A percentile compares a stretch with the other conserved stretches of the same genome.
Conservation (phyloP, 805 yeast genomes). For the Starmerella etchellsii region DNA sequence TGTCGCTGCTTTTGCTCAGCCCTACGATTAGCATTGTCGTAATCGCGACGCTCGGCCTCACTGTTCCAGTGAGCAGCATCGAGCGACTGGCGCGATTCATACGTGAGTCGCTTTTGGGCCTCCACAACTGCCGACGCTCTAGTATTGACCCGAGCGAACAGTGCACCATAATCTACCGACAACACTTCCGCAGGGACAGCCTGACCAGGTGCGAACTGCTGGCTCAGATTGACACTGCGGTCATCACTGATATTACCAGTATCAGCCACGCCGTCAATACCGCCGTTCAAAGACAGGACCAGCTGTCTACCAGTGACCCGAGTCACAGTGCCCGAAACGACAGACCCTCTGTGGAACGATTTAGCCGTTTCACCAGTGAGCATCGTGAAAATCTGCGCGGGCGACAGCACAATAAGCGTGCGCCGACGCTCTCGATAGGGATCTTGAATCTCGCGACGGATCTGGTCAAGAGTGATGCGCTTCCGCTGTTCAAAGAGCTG, state of each 20-base stretch:
- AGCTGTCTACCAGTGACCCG: slow-evolving; percentile 43
- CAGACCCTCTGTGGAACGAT: slow-evolving; percentile 51
- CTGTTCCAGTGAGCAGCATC: slow-evolving; percentile 68
- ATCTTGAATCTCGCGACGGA: slow-evolving; percentile 72
- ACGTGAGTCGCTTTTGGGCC: slow-evolving; percentile 31
- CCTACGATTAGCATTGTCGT: slow-evolving; percentile 54
- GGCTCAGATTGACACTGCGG: slow-evolving; percentile 20
- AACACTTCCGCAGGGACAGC: slow-evolving; percentile 75
- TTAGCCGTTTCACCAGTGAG: slow-evolving; percentile 76
- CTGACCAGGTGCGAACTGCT: slow-evolving; percentile 40
- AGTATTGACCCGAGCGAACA: slow-evolving; percentile 64
- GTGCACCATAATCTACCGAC: slow-evolving; percentile 57
- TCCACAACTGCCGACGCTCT: slow-evolving; percentile 49
- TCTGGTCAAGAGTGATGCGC: slow-evolving; percentile 68
- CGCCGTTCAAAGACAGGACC: slow-evolving; percentile 41
- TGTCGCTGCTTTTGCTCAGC: slow-evolving; percentile 56
- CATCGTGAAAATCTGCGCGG: slow-evolving; percentile 68
- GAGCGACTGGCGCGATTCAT: slow-evolving; percentile 27
- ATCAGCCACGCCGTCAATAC: slow-evolving; percentile 43
- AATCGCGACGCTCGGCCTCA: slow-evolving; percentile 46
- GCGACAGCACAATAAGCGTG: slow-evolving; percentile 50
- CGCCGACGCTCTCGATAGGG: slow-evolving; percentile 80
- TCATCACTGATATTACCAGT: slow-evolving; percentile 29
- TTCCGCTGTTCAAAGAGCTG: slow-evolving; percentile 47
- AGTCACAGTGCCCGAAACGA: slow-evolving; percentile 63